Base-by-base conservation (phyloP, 108 stramenopile species). In the Cyclotella baltica region DNA sequence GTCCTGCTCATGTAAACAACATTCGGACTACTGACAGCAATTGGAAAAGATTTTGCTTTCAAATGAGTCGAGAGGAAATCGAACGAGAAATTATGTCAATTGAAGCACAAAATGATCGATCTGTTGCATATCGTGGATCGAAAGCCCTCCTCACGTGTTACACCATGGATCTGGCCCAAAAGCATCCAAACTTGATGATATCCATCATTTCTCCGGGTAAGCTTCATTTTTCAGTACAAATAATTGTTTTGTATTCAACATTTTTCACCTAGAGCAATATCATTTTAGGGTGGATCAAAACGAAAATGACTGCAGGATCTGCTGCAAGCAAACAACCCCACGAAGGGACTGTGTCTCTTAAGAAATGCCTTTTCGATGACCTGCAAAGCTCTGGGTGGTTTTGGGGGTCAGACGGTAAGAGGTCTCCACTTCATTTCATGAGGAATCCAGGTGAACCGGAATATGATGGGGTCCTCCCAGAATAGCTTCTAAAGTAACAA, bases 371-470 rank as follows among this genome's bases (percentile, higher is more conserved):
- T 23, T 80, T 90, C 36, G 77, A 87, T 18, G 68, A 76, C 28
- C 72, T 87, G 34, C 78, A 71, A 8, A 31, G 35, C 15, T 77
- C 75, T 70, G 90, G 90, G 28, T 80, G 78, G 55, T 91, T 86
- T 56, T 91, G 86, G 80, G 90, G 90, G 30, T 85, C 84, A 36
- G 90, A 91, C 72, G 85, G 85, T 19, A 62, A 73, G 46, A 78
- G 90, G 35, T 79, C 77, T 52, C 90, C 86, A 18, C 63, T 87
- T 18, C 88, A 91, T 62, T 87, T 70, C 31, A 71, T 84, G 72
- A 62, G 90, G 34, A 87, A 87, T 80, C 90, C 88, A 9, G 90
- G 90, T 16, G 90, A 91, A n/a, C 87, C 90, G 6, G 90, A 84
- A 47, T 89, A 79, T 66, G 85, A 86, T 65, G 90, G 90, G 16